Percentiles rank a stretch among this genome's conserved stretches.
Evolutionary conservation across 1,284 basidiomycete genomes (phyloP).

Genomic region (Vanrija humicola): DNA sequence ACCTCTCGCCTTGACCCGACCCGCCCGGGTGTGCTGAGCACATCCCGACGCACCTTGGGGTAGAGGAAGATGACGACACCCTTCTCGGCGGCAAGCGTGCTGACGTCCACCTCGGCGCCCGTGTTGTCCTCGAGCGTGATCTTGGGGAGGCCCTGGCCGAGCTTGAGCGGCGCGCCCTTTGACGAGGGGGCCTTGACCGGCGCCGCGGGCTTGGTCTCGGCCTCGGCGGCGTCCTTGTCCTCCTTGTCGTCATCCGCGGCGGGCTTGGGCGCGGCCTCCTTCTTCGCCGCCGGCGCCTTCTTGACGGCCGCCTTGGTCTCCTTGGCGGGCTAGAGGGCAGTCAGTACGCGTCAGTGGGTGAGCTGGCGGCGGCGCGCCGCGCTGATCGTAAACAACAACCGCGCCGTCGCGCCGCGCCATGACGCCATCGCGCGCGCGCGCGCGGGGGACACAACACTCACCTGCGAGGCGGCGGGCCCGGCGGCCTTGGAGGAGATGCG

Average conservation of each 20-base stretch:
- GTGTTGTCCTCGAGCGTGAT: slow-evolving; percentile 65
- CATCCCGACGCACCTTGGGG: slow-evolving; percentile 40
- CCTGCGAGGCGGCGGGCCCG: slow-evolving; percentile 17
- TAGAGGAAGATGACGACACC: slow-evolving; percentile 76
- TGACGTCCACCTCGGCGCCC: slow-evolving; percentile 47
- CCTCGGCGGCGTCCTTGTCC: slow-evolving; percentile 6
- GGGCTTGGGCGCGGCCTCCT: slow-evolving; percentile 5
- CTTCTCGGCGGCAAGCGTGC: slow-evolving; percentile 54
- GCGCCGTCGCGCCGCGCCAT: not conserved
- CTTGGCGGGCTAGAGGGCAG: not conserved
- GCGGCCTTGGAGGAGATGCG: slow-evolving; percentile 32
- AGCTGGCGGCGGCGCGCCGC: too few species aligned
- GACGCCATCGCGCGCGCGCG: not conserved
- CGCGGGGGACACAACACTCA: not conserved
- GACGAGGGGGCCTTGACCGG: slow-evolving; percentile 30
- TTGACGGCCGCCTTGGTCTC: slow-evolving; percentile 2
- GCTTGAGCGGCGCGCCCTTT: slow-evolving; percentile 52
- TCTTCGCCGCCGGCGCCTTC: slow-evolving; percentile 3
- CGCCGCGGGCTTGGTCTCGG: slow-evolving; percentile 5
- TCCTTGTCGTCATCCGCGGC: not conserved
- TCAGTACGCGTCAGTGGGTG: too few species aligned
- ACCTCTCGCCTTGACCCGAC: not conserved
- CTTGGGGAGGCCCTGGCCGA: slow-evolving; percentile 73
- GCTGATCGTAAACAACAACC: not conserved
- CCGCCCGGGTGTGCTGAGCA: not conserved